Evolutionary conservation across 2,329 filamentous ascomycete genomes (phyloP).

Genomic region (Botrytis aclada): DNA sequence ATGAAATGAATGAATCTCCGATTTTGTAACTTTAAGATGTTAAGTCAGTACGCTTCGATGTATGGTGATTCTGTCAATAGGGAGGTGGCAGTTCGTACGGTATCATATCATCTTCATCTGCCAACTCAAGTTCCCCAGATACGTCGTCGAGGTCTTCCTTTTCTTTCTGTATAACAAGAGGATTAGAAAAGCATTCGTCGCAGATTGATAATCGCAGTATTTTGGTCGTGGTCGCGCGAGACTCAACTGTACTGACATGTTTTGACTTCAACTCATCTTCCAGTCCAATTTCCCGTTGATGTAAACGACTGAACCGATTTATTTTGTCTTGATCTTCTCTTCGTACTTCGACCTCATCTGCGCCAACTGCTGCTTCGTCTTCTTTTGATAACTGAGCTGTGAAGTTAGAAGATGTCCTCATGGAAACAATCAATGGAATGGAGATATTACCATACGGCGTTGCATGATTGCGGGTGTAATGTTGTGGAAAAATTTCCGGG

Average conservation of each 20-base stretch:
- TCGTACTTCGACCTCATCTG: constrained; percentile 87
- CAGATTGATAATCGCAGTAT: background rate
- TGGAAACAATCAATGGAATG: background rate
- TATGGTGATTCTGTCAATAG: background rate
- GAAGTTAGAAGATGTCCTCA: background rate
- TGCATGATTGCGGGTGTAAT: constrained; percentile 23
- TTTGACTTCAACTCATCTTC: constrained; percentile 80
- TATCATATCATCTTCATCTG: constrained; percentile 90
- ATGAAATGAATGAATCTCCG: constrained; percentile 88
- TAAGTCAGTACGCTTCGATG: constrained; percentile 16
- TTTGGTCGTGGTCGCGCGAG: background rate
- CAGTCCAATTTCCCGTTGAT: constrained; percentile 76
- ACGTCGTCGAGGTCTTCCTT: constrained; percentile 97
- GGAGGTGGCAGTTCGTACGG: constrained; percentile 54
- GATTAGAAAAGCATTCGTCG: constrained; percentile 22
- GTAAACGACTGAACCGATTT: constrained; percentile 93
- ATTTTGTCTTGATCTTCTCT: constrained; percentile 98
- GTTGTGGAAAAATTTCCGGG: background rate
- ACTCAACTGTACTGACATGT: constrained; percentile 54
- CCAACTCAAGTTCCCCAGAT: constrained; percentile 84
- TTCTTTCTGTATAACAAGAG: constrained; percentile 68
- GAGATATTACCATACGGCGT: constrained; percentile 29
- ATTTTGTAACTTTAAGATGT: constrained; percentile 77
- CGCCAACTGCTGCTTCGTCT: constrained; percentile 71
- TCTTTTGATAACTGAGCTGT: constrained; percentile 74